Evolutionary conservation across 768 basidiomycete species (phyloP).

Genomic region (Mycena venus): DNA sequence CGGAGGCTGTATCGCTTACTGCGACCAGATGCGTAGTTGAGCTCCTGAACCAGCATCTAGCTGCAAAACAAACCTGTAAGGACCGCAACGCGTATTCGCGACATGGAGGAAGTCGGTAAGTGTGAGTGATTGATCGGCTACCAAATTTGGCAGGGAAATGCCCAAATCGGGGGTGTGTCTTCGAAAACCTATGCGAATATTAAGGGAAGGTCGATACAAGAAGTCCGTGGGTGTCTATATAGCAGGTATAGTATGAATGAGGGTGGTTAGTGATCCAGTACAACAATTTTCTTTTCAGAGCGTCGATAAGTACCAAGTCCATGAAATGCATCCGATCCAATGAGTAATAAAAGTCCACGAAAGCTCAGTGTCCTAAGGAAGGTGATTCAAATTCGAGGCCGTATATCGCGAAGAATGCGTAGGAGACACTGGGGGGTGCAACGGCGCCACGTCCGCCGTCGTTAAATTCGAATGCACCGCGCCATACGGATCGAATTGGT

Average conservation of each 20-base stretch:
- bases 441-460: constrained; percentile 7
- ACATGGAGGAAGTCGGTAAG: constrained; percentile 5
- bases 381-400: neutral
- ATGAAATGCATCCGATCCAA: neutral
- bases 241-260: neutral
- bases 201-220: neutral
- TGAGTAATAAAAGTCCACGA: neutral
- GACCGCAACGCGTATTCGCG: constrained; percentile 35
- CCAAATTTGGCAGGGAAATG: neutral
- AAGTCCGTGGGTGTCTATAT: neutral
- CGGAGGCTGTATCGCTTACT: constrained; percentile 83
- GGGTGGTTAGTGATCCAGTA: no score
- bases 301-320: neutral
- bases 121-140: neutral
- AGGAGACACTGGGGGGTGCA: neutral
- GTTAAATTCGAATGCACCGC: constrained; percentile 21
- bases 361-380: neutral
- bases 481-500: neutral
- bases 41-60: neutral
- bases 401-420: neutral
- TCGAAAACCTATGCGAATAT: neutral
- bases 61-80: constrained; percentile 34
- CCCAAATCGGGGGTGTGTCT: neutral
- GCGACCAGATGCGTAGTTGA: neutral
- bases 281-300: no score